Conservation (phyloP, 805 yeast species). For the Teunomyces stri region DNA sequence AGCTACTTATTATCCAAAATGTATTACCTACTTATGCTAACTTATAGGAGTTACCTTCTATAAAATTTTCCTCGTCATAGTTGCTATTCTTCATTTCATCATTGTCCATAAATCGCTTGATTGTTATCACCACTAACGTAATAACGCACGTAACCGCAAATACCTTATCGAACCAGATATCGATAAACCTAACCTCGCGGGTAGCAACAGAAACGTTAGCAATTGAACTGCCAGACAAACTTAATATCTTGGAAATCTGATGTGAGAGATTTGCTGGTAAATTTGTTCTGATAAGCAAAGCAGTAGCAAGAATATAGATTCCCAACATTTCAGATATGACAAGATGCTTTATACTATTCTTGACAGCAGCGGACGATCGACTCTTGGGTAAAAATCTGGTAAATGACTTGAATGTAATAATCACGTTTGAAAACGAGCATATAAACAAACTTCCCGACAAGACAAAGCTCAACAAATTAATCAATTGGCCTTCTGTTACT, state of each 20-base stretch:
- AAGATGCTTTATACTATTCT: conserved; percentile 36
- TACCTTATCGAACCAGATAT: conserved; percentile 51
- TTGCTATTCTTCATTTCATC: conserved; percentile 11
- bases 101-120: conserved; percentile 19
- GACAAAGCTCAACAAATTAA: conserved; percentile 47
- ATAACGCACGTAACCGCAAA: conserved; percentile 43
- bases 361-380: conserved; percentile 12
- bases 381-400: conserved; percentile 21
- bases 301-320: conserved; percentile 51
- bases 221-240: conserved; percentile 31
- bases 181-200: conserved; percentile 46
- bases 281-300: conserved; percentile 47
- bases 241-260: conserved; percentile 38
- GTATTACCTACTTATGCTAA: conserved; percentile 1
- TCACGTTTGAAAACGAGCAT: conserved; percentile 64
- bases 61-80: conserved; percentile 35
- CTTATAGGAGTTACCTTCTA: conserved; percentile 17
- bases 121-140: conserved; percentile 25
- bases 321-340: conserved; percentile 47
- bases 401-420: conserved; percentile 57
- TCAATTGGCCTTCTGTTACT: conserved; percentile 37
- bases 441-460: conserved; percentile 59
- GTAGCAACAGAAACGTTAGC: conserved; percentile 18
- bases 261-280: conserved; percentile 44
- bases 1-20: not conserved